A percentile compares a stretch with the other conserved stretches of the same genome.
Evolutionary conservation across 495 filamentous ascomycete species (phyloP).

Genomic region (Aspergillus kassunensis): DNA sequence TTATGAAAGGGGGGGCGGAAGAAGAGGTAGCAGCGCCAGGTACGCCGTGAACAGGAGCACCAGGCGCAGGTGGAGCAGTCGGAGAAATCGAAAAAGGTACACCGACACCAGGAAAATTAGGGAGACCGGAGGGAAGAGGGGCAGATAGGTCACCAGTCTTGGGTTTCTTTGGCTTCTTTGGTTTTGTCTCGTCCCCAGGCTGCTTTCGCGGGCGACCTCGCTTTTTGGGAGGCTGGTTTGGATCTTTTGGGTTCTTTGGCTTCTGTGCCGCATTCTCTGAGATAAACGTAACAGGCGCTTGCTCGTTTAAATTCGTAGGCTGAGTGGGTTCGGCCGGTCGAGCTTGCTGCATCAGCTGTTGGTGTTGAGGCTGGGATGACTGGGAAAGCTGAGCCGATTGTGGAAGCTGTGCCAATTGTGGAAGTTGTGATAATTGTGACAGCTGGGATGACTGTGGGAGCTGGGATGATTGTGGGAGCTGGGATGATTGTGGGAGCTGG

Average conservation of each 20-base stretch:
- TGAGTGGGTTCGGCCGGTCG: too few species aligned
- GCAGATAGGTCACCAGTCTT: conserved; percentile 8
- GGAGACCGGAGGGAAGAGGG: neutral
- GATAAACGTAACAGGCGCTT: conserved; percentile 7
- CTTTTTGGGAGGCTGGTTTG: conserved; percentile 11
- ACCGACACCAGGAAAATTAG: neutral
- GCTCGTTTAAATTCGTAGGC: conserved; percentile 14
- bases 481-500: too few species aligned
- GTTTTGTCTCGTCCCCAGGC: conserved; percentile 19
- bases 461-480: too few species aligned
- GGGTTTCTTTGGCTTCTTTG: conserved; percentile 13
- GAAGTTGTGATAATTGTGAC: too few species aligned
- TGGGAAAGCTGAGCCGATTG: too few species aligned
- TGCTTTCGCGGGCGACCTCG: conserved; percentile 23
- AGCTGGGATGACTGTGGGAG: too few species aligned
- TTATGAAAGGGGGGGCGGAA: conserved; percentile 18
- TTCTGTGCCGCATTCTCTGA: conserved; percentile 3
- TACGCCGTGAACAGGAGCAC: neutral
- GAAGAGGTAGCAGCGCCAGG: neutral
- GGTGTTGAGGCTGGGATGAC: too few species aligned
- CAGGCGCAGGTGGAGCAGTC: neutral
- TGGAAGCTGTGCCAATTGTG: too few species aligned
- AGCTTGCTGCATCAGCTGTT: too few species aligned
- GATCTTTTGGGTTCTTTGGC: neutral
- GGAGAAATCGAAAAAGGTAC: neutral